phyloP scores from a whole-genome alignment of 2,329 filamentous ascomycete genomes.

The Trichoderma gracile region DNA sequence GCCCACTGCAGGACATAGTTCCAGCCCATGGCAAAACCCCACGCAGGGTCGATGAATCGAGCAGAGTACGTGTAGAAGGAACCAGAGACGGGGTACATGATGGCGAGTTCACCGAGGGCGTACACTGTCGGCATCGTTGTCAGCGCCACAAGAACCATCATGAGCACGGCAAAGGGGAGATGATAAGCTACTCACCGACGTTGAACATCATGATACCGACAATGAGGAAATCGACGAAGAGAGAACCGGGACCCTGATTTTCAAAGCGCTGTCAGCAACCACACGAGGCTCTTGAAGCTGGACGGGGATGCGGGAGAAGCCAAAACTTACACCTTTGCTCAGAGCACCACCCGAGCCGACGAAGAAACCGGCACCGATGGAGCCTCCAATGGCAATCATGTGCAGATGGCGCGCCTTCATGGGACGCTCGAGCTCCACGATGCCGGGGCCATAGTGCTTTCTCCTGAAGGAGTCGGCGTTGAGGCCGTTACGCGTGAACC shows the following conservation, averaged over 20 bases:
- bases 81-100: conserved; percentile 60
- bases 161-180: too few relatives aligned
- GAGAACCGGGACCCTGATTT: conserved; percentile 37
- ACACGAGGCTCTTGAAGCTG: not conserved
- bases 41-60: conserved; percentile 61
- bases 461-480: conserved; percentile 44
- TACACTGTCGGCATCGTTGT: conserved; percentile 41
- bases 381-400: conserved; percentile 59
- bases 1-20: conserved; percentile 53
- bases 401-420: conserved; percentile 59
- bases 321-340: conserved; percentile 45
- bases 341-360: conserved; percentile 56
- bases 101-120: conserved; percentile 59
- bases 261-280: conserved; percentile 2
- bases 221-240: conserved; percentile 48
- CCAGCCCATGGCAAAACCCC: conserved; percentile 56
- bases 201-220: conserved; percentile 57
- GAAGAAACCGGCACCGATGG: conserved; percentile 40
- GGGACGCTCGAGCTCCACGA: conserved; percentile 43
- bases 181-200: conserved; percentile 37
- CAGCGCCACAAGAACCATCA: not conserved
- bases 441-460: conserved; percentile 38
- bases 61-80: conserved; percentile 61
- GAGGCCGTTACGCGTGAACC: conserved; percentile 43
- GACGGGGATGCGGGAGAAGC: not conserved